Evolutionary conservation across 148 eudicot species (phyloP), one percentile per base, ranked within the genome.

Genomic region (Bassia scoparia): DNA sequence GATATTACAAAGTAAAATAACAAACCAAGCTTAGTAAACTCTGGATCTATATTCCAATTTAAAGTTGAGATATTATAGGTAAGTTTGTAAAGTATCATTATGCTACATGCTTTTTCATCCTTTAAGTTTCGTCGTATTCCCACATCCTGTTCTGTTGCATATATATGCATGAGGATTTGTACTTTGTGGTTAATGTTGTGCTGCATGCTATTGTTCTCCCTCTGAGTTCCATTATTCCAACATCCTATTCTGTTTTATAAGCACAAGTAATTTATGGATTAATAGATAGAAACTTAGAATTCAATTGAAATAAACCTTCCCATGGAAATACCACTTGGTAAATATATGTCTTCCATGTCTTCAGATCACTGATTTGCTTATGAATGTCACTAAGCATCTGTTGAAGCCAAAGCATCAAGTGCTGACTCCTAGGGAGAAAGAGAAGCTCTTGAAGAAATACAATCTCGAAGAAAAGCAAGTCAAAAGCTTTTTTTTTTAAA

Each of bases 61-160:
- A 95, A 89, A 79, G 98, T 91, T 46, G 98, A 95, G 81, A 81
- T 90, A 61, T 95, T 94, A 79, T 90, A 91, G 75, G 98, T 91
- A 77, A 80, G 87, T 78, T 77, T 70, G 16, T 33, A 0, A 14
- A 41, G 46, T 41, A 41, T 8, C 13, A 41, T 41, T 41, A 11
- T 41, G 46, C 46, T 8, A 41, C 10, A 41, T 41, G 5, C 46
- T 41, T 37, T 37, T 37, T 37, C 41, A 37, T 7, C 7, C 41
- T 37, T 3, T 37, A 37, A 37, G 4, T 7, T 20, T 53, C 4
- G 6, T 53, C 9, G 24, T 17, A 53, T 21, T 6, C n/a, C 30
- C 7, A n/a, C 7, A 13, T 55, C 5, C 4, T 24, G 60, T 7
- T 59, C 26, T 71, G 17, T 24, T 27, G 52, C 23, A 23, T 55